Evolutionary conservation across 176 grass and related monocot species (phyloP), one percentile per base, ranked within the genome.

Genomic region (Tillandsia fasciculata): DNA sequence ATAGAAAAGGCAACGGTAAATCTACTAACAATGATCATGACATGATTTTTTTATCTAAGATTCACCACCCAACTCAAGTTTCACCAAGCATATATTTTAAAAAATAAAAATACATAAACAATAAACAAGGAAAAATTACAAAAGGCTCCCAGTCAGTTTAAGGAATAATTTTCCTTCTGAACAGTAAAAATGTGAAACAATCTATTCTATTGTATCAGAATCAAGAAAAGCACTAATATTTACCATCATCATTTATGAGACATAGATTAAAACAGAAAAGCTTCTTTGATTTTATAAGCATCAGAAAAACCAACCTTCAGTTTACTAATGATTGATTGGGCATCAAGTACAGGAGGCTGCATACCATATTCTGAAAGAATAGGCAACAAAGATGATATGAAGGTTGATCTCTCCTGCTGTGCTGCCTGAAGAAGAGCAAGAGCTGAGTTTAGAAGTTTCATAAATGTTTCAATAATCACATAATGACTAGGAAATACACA

Each of bases 361-460:
- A 89, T 76, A 33, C 78, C 74, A 83, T 91, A 88, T 78, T 96
- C 88, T 72, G 83, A 84, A 27, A 91, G 80, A 89, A 96, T 83
- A 75, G 88, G 83, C 66, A 96, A 82, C 53, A 96, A 83, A 81
- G 88, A 96, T 64, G 86, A 89, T 73, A 96, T 79, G 68, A 96
- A 96, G 48, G 83, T 96, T 17, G 92, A 83, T 72, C 92, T 96
- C 79, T 91, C 92, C 81, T 91, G 88, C 72, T 96, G 88, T n/a
- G 88, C 92, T 68, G 83, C 86, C 92, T 96, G 73, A 47, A 49
- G 59, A 84, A 68, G 67, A 75, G 69, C 2, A 82, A 50, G 67
- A 81, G 75, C 23, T 69, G 14, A 83, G 70, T 8, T 64, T 49
- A 75, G 54, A 12, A 9, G 20, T 61, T 61, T 10, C 13, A 6